These are phyloP conservation scores for Crithidia expoeki DNA, from an alignment of 208 protist species.

Conservation along the genomic window DNA sequence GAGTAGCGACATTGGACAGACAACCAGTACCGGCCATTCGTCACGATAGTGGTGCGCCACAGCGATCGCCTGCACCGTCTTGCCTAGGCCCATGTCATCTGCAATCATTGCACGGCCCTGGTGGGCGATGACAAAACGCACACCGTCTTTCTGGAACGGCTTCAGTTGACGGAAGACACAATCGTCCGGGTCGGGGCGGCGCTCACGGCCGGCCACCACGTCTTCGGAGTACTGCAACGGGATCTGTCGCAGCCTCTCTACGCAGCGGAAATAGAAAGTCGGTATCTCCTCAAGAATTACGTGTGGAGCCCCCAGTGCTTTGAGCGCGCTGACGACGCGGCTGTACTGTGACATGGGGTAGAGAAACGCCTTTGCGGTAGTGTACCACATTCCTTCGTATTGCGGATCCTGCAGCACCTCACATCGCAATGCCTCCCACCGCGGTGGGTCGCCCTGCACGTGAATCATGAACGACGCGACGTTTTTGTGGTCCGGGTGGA, in stretches of 20 bases:
- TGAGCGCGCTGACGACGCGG: constrained; percentile 47
- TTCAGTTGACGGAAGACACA: constrained; percentile 73
- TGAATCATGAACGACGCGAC: constrained; percentile 37
- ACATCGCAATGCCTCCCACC: constrained; percentile 24
- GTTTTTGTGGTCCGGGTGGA: constrained; percentile 54
- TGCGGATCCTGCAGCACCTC: constrained; percentile 48
- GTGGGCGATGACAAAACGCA: constrained; percentile 78
- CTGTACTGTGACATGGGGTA: constrained; percentile 70
- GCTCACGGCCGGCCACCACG: constrained; percentile 34
- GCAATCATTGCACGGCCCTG: constrained; percentile 92
- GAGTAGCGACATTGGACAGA: constrained; percentile 92
- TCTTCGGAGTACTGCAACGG: constrained; percentile 39
- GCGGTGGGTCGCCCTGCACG: constrained; percentile 30
- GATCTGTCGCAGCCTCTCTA: constrained; percentile 49
- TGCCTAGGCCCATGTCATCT: constrained; percentile 98
- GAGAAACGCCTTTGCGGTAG: constrained; percentile 54
- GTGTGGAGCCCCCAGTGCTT: constrained; percentile 23
- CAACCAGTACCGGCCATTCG: constrained; percentile 95
- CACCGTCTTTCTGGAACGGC: constrained; percentile 80
- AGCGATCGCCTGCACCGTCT: constrained; percentile 96
- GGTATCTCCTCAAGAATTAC: constrained; percentile 71
- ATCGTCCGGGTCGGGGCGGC: constrained; percentile 55
- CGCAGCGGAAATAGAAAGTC: constrained; percentile 77
- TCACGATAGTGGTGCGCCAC: constrained; percentile 88
- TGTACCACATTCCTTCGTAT: constrained; percentile 65